A percentile compares a stretch with the other conserved stretches of the same genome.
Evolutionary conservation across 169 alveolate species (phyloP).

Genomic region (Amoebophrya sp.): DNA sequence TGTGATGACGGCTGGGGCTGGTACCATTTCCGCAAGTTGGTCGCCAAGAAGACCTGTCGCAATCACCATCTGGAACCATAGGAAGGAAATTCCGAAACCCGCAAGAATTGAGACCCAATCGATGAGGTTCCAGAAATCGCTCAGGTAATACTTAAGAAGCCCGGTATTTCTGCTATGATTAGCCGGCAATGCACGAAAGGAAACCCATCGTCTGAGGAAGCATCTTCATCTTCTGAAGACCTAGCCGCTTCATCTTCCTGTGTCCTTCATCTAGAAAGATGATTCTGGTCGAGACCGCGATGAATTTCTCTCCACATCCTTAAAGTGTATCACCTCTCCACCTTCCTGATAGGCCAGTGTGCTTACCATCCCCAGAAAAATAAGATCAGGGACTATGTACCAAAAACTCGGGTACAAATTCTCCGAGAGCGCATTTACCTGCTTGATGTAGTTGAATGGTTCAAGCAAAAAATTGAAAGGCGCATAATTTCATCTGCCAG

Average conservation of each 20-base stretch:
- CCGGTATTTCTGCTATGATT: too few relatives aligned
- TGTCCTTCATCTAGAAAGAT: too few relatives aligned
- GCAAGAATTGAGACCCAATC: not conserved
- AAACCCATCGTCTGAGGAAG: too few relatives aligned
- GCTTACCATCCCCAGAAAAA: not conserved
- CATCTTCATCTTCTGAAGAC: too few relatives aligned
- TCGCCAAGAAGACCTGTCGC: not conserved
- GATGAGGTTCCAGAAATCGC: not conserved
- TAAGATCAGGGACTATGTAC: constrained; percentile 3
- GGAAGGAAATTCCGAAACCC: not conserved
- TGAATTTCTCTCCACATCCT: too few relatives aligned
- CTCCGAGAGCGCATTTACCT: too few relatives aligned
- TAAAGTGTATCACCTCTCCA: not conserved
- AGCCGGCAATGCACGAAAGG: too few relatives aligned
- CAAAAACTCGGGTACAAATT: not conserved
- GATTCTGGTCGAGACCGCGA: too few relatives aligned
- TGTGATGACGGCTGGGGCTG: not conserved
- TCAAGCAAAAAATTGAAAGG: too few relatives aligned
- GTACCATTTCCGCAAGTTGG: not conserved
- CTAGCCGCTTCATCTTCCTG: too few relatives aligned
- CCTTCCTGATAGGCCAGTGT: not conserved
- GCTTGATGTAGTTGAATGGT: too few relatives aligned
- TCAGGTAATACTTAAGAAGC: not conserved
- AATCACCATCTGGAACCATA: not conserved
- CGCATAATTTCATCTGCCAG: too few relatives aligned